A percentile compares a stretch with the other conserved stretches of the same genome.
Evolutionary conservation across 306 rosid species (phyloP).

Genomic region (Inga oerstediana): DNA sequence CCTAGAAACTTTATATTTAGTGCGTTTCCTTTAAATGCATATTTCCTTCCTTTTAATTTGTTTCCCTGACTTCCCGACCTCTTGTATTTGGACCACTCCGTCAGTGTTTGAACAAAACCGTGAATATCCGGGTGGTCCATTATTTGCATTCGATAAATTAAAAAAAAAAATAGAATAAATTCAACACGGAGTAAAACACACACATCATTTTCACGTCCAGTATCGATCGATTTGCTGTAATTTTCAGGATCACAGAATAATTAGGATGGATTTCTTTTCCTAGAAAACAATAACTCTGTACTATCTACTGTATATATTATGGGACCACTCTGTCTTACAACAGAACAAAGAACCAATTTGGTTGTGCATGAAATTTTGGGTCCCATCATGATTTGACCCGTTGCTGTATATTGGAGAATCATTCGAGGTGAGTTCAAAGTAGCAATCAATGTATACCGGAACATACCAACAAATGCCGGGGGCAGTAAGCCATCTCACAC

Average conservation of each 20-base stretch:
- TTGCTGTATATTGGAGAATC: background rate
- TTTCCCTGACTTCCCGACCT: background rate
- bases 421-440: background rate
- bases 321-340: conserved; percentile 4
- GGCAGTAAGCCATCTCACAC: too few species aligned
- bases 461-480: too few species aligned
- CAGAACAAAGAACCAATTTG: background rate
- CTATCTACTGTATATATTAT: background rate
- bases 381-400: background rate
- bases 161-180: background rate
- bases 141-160: background rate
- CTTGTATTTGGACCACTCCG: background rate
- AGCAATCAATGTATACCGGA: background rate
- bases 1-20: background rate
- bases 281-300: background rate
- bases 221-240: background rate
- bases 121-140: background rate
- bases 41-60: background rate
- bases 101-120: background rate
- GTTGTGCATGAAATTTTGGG: background rate
- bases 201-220: background rate
- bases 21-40: background rate
- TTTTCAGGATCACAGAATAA: background rate
- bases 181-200: background rate
- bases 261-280: background rate